Base-by-base conservation (phyloP, 108 stramenopile genomes). In the Mediolabrus comicus region DNA sequence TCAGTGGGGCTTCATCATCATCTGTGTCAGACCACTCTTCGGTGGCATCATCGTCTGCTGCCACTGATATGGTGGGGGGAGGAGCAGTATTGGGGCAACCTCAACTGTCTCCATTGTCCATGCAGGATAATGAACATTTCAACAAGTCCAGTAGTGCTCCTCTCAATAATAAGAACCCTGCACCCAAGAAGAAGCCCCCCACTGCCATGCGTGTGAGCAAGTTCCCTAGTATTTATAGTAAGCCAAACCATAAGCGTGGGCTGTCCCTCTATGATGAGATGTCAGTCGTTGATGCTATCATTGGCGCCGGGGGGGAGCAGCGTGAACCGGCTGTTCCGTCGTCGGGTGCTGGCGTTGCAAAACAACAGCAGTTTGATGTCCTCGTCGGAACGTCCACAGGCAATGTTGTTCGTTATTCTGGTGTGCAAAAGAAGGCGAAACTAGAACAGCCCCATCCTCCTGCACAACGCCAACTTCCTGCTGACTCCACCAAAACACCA, bases 241-340 rank as follows among this genome's bases (percentile, higher is more conserved):
- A 70, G 14, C 68, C 60, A 25, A 19, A 46, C 8, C 79, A 80
- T 29, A 52, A 52, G 53, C 66, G 80, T 5, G 80, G 80, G 14
- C 64, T 81, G 31, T 81, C 80, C 27, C 72, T 81, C 51, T 81
- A 77, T 52, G 77, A 78, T 36, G 77, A 78, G 3, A 67, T 78
- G 69, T 31, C 38, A 36, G 71, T 65, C 14, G 77, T 78, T 33
- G 65, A 78, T 62, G 77, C 77, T 39, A 78, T 78, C 35, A 78
- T 78, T n/a, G 67, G 70, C 60, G 71, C 65, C 24, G 68, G 77
- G 31, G 56, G 58, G 62, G 39, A 53, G 3, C 70, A 67, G 26
- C 63, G 65, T 32, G 53, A 30, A 0, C 60, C 59, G 14, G 35
- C 58, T 17, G 31, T 19, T 52, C 17, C 27, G 13, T 39, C 26